Conservation (phyloP, 192 early-diverging fungal genomes). For the Phlyctochytrium bullatum region DNA sequence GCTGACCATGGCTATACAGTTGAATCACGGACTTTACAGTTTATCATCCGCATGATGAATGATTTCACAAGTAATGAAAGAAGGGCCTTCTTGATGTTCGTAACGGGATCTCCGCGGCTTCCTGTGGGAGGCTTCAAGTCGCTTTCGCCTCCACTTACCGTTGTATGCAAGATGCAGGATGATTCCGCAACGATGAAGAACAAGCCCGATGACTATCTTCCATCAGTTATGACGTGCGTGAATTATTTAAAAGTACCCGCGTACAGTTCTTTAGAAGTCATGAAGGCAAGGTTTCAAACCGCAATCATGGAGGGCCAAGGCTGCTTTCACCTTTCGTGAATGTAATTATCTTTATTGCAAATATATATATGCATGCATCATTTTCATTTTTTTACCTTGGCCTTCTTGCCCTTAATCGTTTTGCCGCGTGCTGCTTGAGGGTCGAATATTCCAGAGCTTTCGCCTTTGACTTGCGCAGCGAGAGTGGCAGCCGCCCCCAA, state of each 20-base stretch:
- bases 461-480: constrained; percentile 15
- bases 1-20: constrained; percentile 82
- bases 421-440: constrained; percentile 27
- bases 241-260: constrained; percentile 93
- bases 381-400: constrained; percentile 16
- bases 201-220: constrained; percentile 74
- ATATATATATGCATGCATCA: no score
- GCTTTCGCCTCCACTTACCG: constrained; percentile 77
- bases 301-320: constrained; percentile 85
- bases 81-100: constrained; percentile 80
- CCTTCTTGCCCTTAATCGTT: constrained; percentile 24
- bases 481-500: constrained; percentile 22
- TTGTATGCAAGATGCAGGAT: constrained; percentile 76
- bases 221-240: constrained; percentile 95
- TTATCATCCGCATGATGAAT: constrained; percentile 69
- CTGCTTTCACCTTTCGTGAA: constrained; percentile 54
- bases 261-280: constrained; percentile 64
- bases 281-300: constrained; percentile 62
- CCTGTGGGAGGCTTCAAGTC: constrained; percentile 88
- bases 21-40: constrained; percentile 64
- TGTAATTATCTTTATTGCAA: no score
- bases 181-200: constrained; percentile 5
- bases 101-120: constrained; percentile 84
- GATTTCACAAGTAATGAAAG: constrained; percentile 58
- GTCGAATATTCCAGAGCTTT: constrained; percentile 23